A percentile compares a stretch with the other conserved stretches of the same genome.
These are phyloP conservation scores for Teunomyces lycoperdinae DNA, from an alignment of 805 yeast genomes.

Conservation along the genomic window DNA sequence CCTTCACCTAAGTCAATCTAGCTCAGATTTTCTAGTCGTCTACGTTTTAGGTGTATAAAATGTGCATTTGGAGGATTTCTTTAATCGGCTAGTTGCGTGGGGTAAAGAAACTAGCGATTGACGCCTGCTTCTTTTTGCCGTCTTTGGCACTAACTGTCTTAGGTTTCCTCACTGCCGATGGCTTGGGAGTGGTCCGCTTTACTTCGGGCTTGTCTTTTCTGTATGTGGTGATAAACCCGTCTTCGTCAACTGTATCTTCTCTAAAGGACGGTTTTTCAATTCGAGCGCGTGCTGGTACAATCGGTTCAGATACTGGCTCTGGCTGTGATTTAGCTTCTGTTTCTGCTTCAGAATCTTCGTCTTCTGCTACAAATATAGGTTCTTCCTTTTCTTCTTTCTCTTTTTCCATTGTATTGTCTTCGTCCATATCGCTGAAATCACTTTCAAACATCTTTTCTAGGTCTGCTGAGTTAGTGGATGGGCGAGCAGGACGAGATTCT, in stretches of 20 bases:
- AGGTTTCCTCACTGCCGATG: constrained; percentile 6
- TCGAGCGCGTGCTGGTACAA: background rate
- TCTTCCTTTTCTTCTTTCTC: background rate
- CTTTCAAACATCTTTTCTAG: constrained; percentile 13
- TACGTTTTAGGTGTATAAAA: too few species aligned
- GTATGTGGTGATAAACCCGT: constrained; percentile 47
- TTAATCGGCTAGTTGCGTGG: constrained; percentile 26
- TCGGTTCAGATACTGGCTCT: background rate
- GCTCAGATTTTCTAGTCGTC: too few species aligned
- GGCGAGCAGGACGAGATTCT: background rate
- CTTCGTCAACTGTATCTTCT: constrained; percentile 40
- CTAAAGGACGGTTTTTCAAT: background rate
- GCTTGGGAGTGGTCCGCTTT: constrained; percentile 12
- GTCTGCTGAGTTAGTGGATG: constrained; percentile 3
- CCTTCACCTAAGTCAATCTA: too few species aligned
- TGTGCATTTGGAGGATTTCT: background rate
- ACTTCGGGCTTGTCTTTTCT: constrained; percentile 20
- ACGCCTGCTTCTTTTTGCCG: constrained; percentile 37
- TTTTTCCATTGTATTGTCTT: constrained; percentile 1
- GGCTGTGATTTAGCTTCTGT: background rate
- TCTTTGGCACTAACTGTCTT: constrained; percentile 6
- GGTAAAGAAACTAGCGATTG: constrained; percentile 46
- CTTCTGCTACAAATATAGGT: constrained; percentile 7
- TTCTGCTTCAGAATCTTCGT: constrained; percentile 5
- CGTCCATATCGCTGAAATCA: constrained; percentile 13